Evolutionary conservation across 1,284 basidiomycete species (phyloP).

Genomic region (Moniliella sp.): DNA sequence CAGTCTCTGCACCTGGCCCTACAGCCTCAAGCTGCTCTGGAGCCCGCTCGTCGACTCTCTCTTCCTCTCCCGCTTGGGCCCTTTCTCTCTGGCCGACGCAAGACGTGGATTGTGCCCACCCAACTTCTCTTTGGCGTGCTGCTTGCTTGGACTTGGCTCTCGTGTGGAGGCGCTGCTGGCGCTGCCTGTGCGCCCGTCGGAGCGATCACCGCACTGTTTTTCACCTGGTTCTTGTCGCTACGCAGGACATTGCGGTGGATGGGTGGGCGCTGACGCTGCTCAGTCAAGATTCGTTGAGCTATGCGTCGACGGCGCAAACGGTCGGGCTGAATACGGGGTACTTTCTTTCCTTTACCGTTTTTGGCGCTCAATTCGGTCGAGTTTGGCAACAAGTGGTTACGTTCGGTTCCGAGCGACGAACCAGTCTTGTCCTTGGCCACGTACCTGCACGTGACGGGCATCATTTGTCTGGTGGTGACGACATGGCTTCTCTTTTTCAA

Average conservation of each 20-base stretch:
- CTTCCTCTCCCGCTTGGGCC: constrained; percentile 42
- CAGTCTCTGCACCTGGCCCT: constrained; percentile 80
- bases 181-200: constrained; percentile 53
- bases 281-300: constrained; percentile 80
- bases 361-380: constrained; percentile 84
- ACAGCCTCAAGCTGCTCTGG: constrained; percentile 91
- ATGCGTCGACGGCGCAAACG: constrained; percentile 92
- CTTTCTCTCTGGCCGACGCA: constrained; percentile 54
- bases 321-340: constrained; percentile 89
- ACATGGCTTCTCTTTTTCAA: constrained; percentile 70
- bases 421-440: constrained; percentile 58
- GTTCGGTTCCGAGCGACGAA: constrained; percentile 43
- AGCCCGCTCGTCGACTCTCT: constrained; percentile 87
- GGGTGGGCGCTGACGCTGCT: constrained; percentile 94
- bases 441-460: constrained; percentile 69
- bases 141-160: constrained; percentile 66
- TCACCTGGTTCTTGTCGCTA: constrained; percentile 80
- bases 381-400: constrained; percentile 49
- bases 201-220: constrained; percentile 66
- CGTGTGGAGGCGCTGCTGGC: constrained; percentile 61
- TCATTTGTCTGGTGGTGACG: constrained; percentile 61
- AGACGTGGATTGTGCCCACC: constrained; percentile 97
- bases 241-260: constrained; percentile 94
- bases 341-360: constrained; percentile 89
- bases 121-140: constrained; percentile 68